Base-by-base conservation (phyloP, 106 monocot genomes). In the Hemerocallis citrina region DNA sequence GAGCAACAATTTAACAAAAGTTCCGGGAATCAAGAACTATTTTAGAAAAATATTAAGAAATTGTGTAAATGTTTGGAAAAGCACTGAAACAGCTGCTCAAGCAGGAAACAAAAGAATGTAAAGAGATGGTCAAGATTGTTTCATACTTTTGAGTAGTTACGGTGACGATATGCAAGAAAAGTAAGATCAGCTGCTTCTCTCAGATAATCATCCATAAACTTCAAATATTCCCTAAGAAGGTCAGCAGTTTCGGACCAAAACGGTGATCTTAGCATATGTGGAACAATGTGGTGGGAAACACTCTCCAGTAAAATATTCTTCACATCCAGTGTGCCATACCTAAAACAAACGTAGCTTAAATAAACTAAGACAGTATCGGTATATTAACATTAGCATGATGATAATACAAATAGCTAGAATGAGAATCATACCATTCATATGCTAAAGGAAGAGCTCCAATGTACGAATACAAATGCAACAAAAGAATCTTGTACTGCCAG, bases 171-270 rank as follows among this genome's bases (percentile, higher is more conserved):
- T 51, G 96, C 96, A 60, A 91, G 72, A 84, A 82, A 91, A 7
- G 96, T 91, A 52, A 81, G 84, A 62, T 96, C 96, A 47, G 90
- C 90, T 79, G 91, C 82, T 77, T 91, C 96, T 72, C 81, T 76
- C 47, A 81, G 73, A 68, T 96, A 72, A 45, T 96, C 96, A 73
- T 96, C 87, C 86, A 87, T 86, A 61, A 96, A 96, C 74, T 91
- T 96, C 19, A 96, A 72, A 85, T 91, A 96, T 29, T 87, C 87
- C 15, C 77, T 73, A 57, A 90, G 32, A 65, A 91, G 71, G 62
- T 79, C 87, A 58, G 69, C 46, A 34, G 75, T 31, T 52, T 90
- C 81, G 8, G 49, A 25, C 61, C 37, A 79, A 47, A 81, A 66
- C 11, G 96, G 86, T 60, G 84, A 96, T 45, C 36, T 81, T 28